These are phyloP conservation scores for Herpetomonas samuelpessoai DNA, from an alignment of 208 protist genomes.

Conservation along the genomic window DNA sequence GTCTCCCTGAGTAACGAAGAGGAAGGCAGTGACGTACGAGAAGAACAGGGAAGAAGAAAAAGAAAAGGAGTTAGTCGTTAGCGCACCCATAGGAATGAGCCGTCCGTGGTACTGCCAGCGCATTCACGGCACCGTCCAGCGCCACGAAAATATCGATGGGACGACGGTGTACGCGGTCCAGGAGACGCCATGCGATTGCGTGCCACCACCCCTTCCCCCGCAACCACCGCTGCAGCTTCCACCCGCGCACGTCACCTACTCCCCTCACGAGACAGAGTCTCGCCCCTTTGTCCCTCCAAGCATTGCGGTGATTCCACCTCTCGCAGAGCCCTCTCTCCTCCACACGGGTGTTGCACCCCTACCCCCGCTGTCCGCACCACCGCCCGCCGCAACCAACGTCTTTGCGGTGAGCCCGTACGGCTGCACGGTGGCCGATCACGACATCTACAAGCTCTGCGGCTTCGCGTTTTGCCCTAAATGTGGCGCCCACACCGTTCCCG, in stretches of 20 bases:
- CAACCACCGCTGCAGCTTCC: background rate
- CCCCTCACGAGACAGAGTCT: too few species aligned
- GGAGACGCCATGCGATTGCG: conserved; percentile 38
- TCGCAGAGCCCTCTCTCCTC: conserved; percentile 5
- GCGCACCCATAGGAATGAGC: too few species aligned
- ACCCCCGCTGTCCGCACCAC: background rate
- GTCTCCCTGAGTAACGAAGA: too few species aligned
- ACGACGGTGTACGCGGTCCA: conserved; percentile 32
- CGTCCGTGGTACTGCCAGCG: conserved; percentile 45
- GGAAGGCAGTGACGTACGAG: too few species aligned
- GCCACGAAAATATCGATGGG: conserved; percentile 35
- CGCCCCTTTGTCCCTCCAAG: too few species aligned
- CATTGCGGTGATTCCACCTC: background rate
- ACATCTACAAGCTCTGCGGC: conserved; percentile 9
- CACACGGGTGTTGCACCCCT: background rate
- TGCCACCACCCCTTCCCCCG: conserved; percentile 9
- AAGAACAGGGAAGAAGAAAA: too few species aligned
- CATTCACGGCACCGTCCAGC: conserved; percentile 32
- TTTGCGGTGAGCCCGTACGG: background rate
- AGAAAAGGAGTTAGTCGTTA: too few species aligned
- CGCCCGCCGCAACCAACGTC: background rate
- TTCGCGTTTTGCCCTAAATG: conserved; percentile 20
- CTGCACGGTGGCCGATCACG: conserved; percentile 12
- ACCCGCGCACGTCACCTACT: too few species aligned
- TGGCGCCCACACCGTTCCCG: conserved; percentile 8